A percentile compares a stretch with the other conserved stretches of the same genome.
These are phyloP conservation scores for Meyerozyma elateridarum DNA, from an alignment of 1,139 yeast genomes.

Conservation along the genomic window DNA sequence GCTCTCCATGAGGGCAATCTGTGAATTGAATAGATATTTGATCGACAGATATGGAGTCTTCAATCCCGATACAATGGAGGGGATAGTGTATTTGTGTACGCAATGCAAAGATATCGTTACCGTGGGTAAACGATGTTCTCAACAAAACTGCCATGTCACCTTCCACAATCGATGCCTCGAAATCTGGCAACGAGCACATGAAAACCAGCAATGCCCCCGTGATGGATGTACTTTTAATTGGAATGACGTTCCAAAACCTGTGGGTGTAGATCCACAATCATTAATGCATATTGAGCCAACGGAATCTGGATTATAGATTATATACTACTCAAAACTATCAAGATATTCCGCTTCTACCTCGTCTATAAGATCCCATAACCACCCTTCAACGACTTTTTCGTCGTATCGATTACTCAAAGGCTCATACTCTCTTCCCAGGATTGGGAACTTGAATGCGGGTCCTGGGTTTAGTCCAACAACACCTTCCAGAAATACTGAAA, in stretches of 20 bases:
- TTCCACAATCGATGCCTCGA: conserved; percentile 51
- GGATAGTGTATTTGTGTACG: conserved; percentile 41
- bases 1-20: conserved; percentile 37
- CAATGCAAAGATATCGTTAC: conserved; percentile 59
- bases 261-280: conserved; percentile 19
- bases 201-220: conserved; percentile 13
- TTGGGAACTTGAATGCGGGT: conserved; percentile 54
- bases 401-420: conserved; percentile 61
- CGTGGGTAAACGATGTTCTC: conserved; percentile 41
- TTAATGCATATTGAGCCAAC: background rate
- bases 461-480: conserved; percentile 66
- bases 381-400: conserved; percentile 74
- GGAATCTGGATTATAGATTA: background rate
- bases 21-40: conserved; percentile 45
- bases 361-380: conserved; percentile 78
- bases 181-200: conserved; percentile 25
- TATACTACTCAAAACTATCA: conserved; percentile 37
- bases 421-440: conserved; percentile 26
- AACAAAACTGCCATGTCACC: conserved; percentile 27
- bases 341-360: conserved; percentile 70
- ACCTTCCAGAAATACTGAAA: conserved; percentile 81
- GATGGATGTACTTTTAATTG: conserved; percentile 9
- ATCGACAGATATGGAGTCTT: conserved; percentile 38
- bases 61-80: conserved; percentile 25
- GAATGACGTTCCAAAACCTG: conserved; percentile 9